These are phyloP conservation scores for Suzukiozyma palmioleophila DNA, from an alignment of 1,139 yeast genomes.

Conservation along the genomic window DNA sequence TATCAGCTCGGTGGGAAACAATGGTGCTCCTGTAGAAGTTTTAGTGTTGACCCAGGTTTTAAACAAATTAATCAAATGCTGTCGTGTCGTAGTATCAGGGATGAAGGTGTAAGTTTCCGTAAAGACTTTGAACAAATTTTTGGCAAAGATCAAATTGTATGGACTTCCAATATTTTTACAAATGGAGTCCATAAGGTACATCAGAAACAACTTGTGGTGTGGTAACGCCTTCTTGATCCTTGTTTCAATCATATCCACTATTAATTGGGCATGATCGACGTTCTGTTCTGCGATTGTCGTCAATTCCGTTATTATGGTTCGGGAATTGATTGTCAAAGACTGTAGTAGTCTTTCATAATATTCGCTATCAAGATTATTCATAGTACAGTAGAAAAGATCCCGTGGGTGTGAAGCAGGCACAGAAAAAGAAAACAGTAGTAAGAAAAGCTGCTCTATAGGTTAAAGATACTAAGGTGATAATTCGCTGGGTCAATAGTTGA, in stretches of 20 bases:
- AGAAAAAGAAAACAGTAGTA: neutral
- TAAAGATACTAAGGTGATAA: too few relatives aligned
- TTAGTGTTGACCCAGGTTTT: constrained; percentile 36
- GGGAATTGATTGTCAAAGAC: constrained; percentile 34
- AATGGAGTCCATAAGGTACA: constrained; percentile 41
- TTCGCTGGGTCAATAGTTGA: too few relatives aligned
- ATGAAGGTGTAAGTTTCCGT: constrained; percentile 38
- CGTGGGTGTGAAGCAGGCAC: neutral
- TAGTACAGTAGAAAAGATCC: neutral
- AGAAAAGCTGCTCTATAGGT: neutral
- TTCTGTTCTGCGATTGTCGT: constrained; percentile 34
- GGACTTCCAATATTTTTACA: constrained; percentile 44
- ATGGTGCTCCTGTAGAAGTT: constrained; percentile 30
- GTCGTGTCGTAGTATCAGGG: constrained; percentile 35
- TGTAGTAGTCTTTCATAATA: constrained; percentile 28
- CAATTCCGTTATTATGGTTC: constrained; percentile 37
- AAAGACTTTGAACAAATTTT: constrained; percentile 30
- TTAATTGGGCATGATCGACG: constrained; percentile 27
- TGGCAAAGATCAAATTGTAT: constrained; percentile 35
- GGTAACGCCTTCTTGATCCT: constrained; percentile 37
- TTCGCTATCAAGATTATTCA: constrained; percentile 21
- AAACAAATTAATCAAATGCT: constrained; percentile 34
- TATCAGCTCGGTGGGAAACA: constrained; percentile 29
- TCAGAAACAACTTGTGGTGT: constrained; percentile 33
- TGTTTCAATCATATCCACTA: constrained; percentile 29